Evolutionary conservation across 495 filamentous ascomycete genomes (phyloP), one percentile per base, ranked within the genome.

Genomic region (Lophiostoma macrostomum): DNA sequence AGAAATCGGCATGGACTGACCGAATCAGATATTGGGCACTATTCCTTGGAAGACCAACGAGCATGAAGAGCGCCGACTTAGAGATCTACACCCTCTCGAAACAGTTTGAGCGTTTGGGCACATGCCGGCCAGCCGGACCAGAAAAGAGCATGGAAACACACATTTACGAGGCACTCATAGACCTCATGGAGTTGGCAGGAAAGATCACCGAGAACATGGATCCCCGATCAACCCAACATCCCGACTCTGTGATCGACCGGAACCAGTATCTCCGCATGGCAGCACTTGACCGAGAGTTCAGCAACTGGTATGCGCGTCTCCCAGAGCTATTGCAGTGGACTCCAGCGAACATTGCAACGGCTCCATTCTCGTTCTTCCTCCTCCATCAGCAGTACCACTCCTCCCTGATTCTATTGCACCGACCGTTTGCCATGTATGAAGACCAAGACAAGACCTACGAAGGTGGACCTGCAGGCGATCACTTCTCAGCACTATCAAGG

Each of bases 301-400:
- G 73, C 49, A 71, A 67, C 44, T 80, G 77, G 77, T 76, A 79
- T 41, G 69, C 69, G 16, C 53, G 71, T 10, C 61, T 80, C 7
- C 77, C 76, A 29, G 70, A 69, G 12, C 61, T 68, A 29, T 51
- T 80, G 28, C 55, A 65, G 4, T 80, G 76, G 75, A 73, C 66
- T 28, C 71, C 72, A 3, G 61, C 61, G 22, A 80, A 78, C 58
- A 73, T 74, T 53, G 69, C 74, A 41, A 61, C 67, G 1, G 77
- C 77, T 0, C 76, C 74, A 0, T 64, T 70, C 43, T 73, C 74
- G 13, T 78, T 74, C 60, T 80, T 79, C 56, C 58, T 79, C 5
- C 66, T 79, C 0, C 76, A 79, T 51, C 70, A 77, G 56, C 75
- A 79, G 56, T 80, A 78, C 50, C 72, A 80, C 45, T 65, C 69